phyloP scores from a whole-genome alignment of 176 grass and related monocot species.

The Triticum turgidum region DNA sequence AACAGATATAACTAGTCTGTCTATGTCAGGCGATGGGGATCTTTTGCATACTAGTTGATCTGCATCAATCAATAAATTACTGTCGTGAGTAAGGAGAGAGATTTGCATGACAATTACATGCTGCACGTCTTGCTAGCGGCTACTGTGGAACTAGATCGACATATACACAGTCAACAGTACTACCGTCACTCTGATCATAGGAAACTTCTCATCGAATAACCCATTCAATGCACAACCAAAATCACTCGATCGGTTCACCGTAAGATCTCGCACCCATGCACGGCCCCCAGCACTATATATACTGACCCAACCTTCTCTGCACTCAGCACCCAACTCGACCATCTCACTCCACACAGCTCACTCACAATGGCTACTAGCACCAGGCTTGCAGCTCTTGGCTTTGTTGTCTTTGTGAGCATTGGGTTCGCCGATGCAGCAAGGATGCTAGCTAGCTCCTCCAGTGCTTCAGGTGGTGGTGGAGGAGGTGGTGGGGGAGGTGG shows the following conservation, averaged over 20 bases:
- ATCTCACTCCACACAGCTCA: neutral
- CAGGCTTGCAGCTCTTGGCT: conserved; percentile 35
- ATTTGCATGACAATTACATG: no score
- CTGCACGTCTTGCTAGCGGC: no score
- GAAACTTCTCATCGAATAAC: conserved; percentile 17
- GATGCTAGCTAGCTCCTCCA: neutral
- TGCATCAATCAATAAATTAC: neutral
- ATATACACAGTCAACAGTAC: conserved; percentile 2
- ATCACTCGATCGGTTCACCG: neutral
- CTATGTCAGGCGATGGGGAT: neutral
- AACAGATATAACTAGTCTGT: neutral
- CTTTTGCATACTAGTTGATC: neutral
- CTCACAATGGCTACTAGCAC: neutral
- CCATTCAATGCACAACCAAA: neutral
- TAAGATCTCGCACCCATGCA: conserved; percentile 7
- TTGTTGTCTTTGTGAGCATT: conserved; percentile 32
- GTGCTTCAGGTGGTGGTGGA: neutral
- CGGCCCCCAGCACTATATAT: conserved; percentile 37
- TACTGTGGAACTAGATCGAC: no score
- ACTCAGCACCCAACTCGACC: neutral
- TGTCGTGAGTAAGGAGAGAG: no score
- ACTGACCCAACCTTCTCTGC: neutral
- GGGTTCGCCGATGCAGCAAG: conserved; percentile 38
- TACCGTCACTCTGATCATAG: neutral
- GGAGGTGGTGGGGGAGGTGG: conserved; percentile 16